Evolutionary conservation across 1,284 basidiomycete genomes (phyloP).

Genomic region (Puccinia novopanici): DNA sequence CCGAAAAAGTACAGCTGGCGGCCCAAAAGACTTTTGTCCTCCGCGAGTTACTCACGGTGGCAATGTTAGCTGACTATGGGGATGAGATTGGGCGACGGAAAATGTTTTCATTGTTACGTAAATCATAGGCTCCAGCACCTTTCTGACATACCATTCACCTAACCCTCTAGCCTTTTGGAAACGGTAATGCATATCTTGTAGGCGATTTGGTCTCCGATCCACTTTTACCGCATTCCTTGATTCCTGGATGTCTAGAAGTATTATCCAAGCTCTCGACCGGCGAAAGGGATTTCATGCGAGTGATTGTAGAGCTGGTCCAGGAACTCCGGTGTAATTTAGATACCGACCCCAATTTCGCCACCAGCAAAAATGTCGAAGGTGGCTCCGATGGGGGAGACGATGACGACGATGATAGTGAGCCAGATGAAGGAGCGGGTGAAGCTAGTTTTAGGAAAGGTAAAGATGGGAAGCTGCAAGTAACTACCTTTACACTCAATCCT

Average conservation of each 20-base stretch:
- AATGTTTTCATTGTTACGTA: slow-evolving; percentile 82
- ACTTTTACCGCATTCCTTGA: slow-evolving; percentile 73
- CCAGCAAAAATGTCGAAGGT: slow-evolving; percentile 60
- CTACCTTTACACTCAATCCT: slow-evolving; percentile 57
- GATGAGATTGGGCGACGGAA: slow-evolving; percentile 93
- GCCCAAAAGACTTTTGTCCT: slow-evolving; percentile 73
- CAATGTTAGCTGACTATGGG: slow-evolving; percentile 82
- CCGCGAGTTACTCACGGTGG: slow-evolving; percentile 76
- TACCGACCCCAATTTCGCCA: slow-evolving; percentile 35
- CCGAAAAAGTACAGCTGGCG: slow-evolving; percentile 66
- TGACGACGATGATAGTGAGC: slow-evolving; percentile 38
- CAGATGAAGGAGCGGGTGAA: slow-evolving; percentile 48
- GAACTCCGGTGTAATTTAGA: slow-evolving; percentile 69
- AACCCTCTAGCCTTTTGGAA: slow-evolving; percentile 31
- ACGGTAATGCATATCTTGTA: slow-evolving; percentile 56
- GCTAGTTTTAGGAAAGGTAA: slow-evolving; percentile 45
- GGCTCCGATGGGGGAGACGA: slow-evolving; percentile 53
- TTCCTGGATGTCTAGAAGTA: slow-evolving; percentile 82
- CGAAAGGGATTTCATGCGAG: slow-evolving; percentile 86
- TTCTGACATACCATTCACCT: slow-evolving; percentile 4
- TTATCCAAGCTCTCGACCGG: slow-evolving; percentile 78
- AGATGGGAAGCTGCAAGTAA: slow-evolving; percentile 33
- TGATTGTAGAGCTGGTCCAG: slow-evolving; percentile 90
- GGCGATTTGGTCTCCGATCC: slow-evolving; percentile 84
- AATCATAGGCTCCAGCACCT: slow-evolving; percentile 58